Base-by-base conservation (phyloP, 2,329 filamentous ascomycete genomes). In the Magnaporthales sp. region DNA sequence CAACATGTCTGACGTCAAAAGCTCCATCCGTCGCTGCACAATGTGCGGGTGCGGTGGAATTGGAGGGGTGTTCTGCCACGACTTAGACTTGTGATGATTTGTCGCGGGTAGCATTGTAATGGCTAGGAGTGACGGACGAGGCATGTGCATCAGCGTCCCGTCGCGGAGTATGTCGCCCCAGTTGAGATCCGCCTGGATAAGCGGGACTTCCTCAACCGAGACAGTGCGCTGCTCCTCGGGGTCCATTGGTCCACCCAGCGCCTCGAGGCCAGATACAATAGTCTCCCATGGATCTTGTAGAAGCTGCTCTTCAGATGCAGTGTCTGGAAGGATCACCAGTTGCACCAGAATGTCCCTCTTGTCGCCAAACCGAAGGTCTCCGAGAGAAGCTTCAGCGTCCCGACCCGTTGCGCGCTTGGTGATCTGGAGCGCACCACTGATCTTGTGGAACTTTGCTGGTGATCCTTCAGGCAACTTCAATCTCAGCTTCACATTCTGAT, bases 381-480 rank as follows among this genome's bases (percentile, higher is more conserved):
- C 95, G 27, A 99, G 81, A 0, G 91, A 89, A 10, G 93, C 94
- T 78, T 99, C 95, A 0, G 94, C 95, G 77, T 98, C 95, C 64
- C 93, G 89, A 11, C 95, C 95, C 27, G 93, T 96, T 15, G 94
- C 95, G 68, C 95, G 90, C 81, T 97, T 99, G 3, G 94, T 98
- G 69, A 96, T 96, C 75, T 98, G 93, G 67, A 99, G 81, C 4
- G 94, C 95, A 66, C 95, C 95, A 73, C 92, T 97, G 74, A 99
- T 98, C 80, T 99, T 99, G 76, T 97, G 92, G 75, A 99, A 99
- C 75, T 97, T 97, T 72, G 95, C 95, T 0, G 94, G 95, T 2
- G 95, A 99, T 24, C 95, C 95, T 79, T 99, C 95, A 0, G 95
- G 95, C 8, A 99, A 81, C 72, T 92, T 91, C 67, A 99, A 86